Evolutionary conservation across 1,139 yeast genomes (phyloP), one percentile per base, ranked within the genome.

Genomic region (Pichia sp.): DNA sequence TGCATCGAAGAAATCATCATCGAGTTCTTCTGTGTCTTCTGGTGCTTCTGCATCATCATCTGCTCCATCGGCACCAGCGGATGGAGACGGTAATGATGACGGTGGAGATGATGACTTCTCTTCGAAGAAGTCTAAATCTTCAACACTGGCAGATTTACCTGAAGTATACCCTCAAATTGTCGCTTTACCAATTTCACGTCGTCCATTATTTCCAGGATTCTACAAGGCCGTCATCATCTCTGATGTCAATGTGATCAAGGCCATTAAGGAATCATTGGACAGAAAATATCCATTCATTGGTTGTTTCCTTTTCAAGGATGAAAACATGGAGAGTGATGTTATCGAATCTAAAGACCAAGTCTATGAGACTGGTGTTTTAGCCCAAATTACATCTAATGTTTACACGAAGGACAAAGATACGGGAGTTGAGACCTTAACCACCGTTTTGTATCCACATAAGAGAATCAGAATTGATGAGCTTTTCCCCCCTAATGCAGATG

Each of bases 231-330:
- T 86, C 39, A 78, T 80, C 27, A 74, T 86, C 38, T 77, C 87
- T 3, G 94, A 87, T 56, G 80, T 82, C 8, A 77, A 79, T 40
- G 94, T 86, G n/a, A 81, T 84, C 52, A 77, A 74, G 50, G 91
- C 94, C n/a, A 71, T 86, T 32, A 73, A 75, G 45, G 85, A 81
- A 47, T 73, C 85, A 46, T 66, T 77, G 38, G 82, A 78, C 48
- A 75, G 77, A 41, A 73, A 81, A 48, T 83, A 80, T 47, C 93
- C 94, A n/a, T 84, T 83, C 56, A 77, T 86, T 48, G 94, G 91
- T 33, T 80, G 87, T 39, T 86, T 86, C 58, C 72, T 84, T 50
- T 74, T 81, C 44, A 82, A 78, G 53, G 84, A 83, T 52, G 77
- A 76, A 30, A 74, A 71, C 33, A 73, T 75, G 29, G 87, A 82